Evolutionary conservation across 2,329 filamentous ascomycete species (phyloP).

Genomic region (Stachybotrys echinatus): DNA sequence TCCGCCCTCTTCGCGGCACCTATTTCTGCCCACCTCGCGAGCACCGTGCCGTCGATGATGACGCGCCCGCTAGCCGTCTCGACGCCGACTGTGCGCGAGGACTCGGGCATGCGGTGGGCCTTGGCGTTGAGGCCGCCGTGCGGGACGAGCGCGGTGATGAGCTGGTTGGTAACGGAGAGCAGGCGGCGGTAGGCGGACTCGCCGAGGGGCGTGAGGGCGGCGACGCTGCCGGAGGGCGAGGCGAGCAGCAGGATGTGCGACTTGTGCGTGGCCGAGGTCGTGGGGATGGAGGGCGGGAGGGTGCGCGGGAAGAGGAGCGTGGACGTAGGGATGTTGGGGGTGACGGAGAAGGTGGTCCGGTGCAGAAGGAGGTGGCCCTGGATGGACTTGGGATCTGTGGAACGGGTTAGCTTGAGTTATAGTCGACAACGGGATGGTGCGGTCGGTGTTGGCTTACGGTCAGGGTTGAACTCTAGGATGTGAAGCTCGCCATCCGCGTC

Average conservation of each 20-base stretch:
- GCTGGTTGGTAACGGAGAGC: slow-evolving; percentile 72
- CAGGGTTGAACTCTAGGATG: slow-evolving; percentile 88
- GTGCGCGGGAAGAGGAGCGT: slow-evolving; percentile 72
- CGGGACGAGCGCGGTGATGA: slow-evolving; percentile 71
- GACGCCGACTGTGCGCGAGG: slow-evolving; percentile 41
- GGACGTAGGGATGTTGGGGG: slow-evolving; percentile 68
- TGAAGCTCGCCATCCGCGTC: slow-evolving; percentile 85
- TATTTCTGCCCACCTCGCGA: slow-evolving; percentile 72
- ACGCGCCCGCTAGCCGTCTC: slow-evolving; percentile 57
- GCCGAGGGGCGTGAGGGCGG: slow-evolving; percentile 69
- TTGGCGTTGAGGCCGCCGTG: slow-evolving; percentile 78
- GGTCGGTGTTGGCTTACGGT: slow-evolving; percentile 54
- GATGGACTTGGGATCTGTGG: slow-evolving; percentile 81
- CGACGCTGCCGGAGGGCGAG: slow-evolving; percentile 70
- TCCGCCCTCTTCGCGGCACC: slow-evolving; percentile 66
- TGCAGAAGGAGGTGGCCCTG: slow-evolving; percentile 84
- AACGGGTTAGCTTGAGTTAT: slow-evolving; percentile 13
- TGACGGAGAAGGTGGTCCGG: slow-evolving; percentile 81
- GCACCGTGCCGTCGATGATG: slow-evolving; percentile 72
- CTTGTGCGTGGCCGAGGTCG: slow-evolving; percentile 16
- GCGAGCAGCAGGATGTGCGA: slow-evolving; percentile 58
- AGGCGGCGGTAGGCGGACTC: slow-evolving; percentile 82
- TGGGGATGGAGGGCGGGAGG: slow-evolving; percentile 34
- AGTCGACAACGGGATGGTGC: neutral
- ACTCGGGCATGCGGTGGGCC: slow-evolving; percentile 59